A percentile compares a stretch with the other conserved stretches of the same genome.
phyloP scores from a whole-genome alignment of 2,329 filamentous ascomycete species.

The Trichoderma semiorbis region DNA sequence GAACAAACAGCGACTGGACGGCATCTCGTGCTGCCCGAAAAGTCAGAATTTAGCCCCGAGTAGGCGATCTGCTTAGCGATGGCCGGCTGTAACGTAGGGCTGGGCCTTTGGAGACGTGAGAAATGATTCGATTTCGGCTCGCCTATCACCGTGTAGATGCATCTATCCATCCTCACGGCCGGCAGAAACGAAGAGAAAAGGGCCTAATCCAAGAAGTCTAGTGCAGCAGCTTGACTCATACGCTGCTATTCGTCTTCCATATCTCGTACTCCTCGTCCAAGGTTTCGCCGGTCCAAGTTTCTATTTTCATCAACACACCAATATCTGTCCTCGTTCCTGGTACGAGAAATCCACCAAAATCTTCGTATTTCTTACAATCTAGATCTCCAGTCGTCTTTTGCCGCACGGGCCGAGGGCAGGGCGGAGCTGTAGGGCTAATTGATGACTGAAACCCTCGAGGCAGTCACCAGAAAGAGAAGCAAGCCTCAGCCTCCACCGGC shows the following conservation, averaged over 20 bases:
- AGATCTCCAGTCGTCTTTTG: background rate
- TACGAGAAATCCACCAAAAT: background rate
- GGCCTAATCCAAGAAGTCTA: background rate
- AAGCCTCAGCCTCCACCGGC: background rate
- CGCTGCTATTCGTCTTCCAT: no score
- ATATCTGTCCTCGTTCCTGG: background rate
- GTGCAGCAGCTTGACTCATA: background rate
- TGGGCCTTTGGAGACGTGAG: background rate
- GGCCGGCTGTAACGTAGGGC: conserved; percentile 3
- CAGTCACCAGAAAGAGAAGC: background rate
- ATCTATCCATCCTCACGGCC: background rate
- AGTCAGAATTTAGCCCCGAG: background rate
- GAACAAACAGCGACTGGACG: background rate
- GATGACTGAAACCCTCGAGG: background rate
- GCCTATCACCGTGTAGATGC: background rate
- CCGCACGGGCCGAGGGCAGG: conserved; percentile 1
- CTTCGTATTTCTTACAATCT: background rate
- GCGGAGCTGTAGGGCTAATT: background rate
- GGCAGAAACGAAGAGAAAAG: background rate
- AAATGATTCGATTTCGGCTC: background rate
- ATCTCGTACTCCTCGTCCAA: background rate
- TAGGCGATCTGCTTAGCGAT: background rate
- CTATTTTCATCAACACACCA: background rate
- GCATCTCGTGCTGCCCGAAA: background rate
- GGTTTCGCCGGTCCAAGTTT: background rate